These are phyloP conservation scores for Alternaria triticina DNA, from an alignment of 2,329 filamentous ascomycete genomes.

Conservation along the genomic window DNA sequence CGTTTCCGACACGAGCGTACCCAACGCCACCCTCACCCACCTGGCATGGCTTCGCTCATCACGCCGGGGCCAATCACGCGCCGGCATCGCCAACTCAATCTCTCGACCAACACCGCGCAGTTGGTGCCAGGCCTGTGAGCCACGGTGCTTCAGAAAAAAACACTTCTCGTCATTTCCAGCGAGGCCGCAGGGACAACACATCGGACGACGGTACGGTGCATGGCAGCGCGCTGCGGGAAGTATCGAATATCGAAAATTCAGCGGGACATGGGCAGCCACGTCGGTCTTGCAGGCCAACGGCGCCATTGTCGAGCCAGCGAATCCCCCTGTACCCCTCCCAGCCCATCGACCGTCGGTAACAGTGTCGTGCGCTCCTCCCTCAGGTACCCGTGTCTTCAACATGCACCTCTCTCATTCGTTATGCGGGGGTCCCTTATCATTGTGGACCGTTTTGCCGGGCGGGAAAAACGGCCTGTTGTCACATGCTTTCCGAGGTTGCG, in stretches of 20 bases:
- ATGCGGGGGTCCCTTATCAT: conserved; percentile 2
- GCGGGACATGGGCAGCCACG: conserved; percentile 38
- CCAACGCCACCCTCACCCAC: conserved; percentile 12
- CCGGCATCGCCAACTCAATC: conserved; percentile 18
- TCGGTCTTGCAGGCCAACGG: conserved; percentile 33
- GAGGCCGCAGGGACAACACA: conserved; percentile 22
- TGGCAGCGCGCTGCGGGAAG: conserved; percentile 16
- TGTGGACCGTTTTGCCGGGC: conserved; percentile 1
- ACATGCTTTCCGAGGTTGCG: conserved; percentile 1
- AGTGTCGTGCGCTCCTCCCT: conserved; percentile 17
- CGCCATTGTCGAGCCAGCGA: conserved; percentile 19
- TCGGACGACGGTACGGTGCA: conserved; percentile 16
- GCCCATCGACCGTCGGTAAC: not conserved
- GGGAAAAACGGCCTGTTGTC: conserved; percentile 11
- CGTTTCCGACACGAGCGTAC: conserved; percentile 16
- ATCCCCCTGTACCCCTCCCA: conserved; percentile 22
- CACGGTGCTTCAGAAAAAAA: not conserved
- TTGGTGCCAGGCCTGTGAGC: conserved; percentile 13
- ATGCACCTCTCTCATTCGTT: conserved; percentile 2
- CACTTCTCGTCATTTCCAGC: conserved; percentile 1
- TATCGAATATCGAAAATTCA: conserved; percentile 21
- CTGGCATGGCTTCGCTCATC: conserved; percentile 21
- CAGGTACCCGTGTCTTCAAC: conserved; percentile 23
- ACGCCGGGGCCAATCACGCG: conserved; percentile 15
- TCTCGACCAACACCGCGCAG: conserved; percentile 23